Base-by-base conservation (phyloP, 495 filamentous ascomycete genomes). In the Xylaria scruposa region DNA sequence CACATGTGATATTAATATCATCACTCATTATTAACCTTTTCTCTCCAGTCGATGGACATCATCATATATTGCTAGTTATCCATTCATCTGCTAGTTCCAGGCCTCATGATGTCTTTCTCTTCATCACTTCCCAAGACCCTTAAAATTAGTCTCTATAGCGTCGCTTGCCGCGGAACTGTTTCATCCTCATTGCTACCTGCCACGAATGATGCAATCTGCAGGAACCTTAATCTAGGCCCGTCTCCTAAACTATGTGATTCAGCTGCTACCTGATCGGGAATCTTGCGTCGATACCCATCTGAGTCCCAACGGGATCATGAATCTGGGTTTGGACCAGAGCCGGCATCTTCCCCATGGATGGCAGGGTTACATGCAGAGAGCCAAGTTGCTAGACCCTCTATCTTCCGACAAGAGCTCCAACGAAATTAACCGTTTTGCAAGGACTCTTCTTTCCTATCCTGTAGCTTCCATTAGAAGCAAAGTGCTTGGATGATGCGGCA, bases 401-500 rank as follows among this genome's bases (percentile, higher is more conserved):
- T 15, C 12, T 64, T 33, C 61, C 21, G 42, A 47, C 21, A 33
- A 33, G n/a, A 64, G 17, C 61, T 33, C 29, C 38, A 29, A 44
- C 58, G 4, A 60, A 12, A 60, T 60, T 38, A 33, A n/a, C 31
- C 31, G 31, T 60, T 38, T 19, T 60, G 6, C 31, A 21, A 60
- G 33, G 33, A 21, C 33, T 29, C n/a, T 10, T 13, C 17, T 33
- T 59, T 60, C 19, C 19, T 4, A 60, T 38, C 6, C 33, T 38
- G 17, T 60, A 10, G 38, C 21, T 19, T n/a, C 19, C 33, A 62
- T 44, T 19, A 36, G n/a, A 12, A 38, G 19, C 13, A 59, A 59
- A 19, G 76, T 0, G 77, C 29, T 3, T 31, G 36, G 36, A 85
- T 80, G 73, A 82, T 77, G 46, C 85, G 78, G 72, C 80, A 83